Evolutionary conservation across 2,329 filamentous ascomycete species (phyloP).

Genomic region (Arthrocladium fulminans): DNA sequence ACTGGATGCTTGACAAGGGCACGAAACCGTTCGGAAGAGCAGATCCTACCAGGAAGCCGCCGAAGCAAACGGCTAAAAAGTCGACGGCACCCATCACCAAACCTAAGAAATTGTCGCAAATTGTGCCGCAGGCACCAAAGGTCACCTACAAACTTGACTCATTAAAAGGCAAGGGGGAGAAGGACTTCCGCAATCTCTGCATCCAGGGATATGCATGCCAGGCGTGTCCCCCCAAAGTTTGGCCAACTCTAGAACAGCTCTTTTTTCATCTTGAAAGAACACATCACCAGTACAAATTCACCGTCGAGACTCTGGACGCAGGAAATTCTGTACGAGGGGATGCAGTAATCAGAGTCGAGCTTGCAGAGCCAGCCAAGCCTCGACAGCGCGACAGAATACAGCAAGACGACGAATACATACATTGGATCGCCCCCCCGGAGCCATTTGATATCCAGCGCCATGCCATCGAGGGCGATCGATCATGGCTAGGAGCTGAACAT

Average conservation of each 20-base stretch:
- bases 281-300: slow-evolving; percentile 19
- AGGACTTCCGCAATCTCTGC: slow-evolving; percentile 3
- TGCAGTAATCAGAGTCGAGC: neutral
- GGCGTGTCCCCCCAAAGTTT: slow-evolving; percentile 12
- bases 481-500: slow-evolving; percentile 12
- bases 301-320: neutral
- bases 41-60: neutral
- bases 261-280: slow-evolving; percentile 19
- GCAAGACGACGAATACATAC: slow-evolving; percentile 1
- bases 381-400: neutral
- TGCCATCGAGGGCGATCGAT: slow-evolving; percentile 15
- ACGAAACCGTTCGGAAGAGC: slow-evolving; percentile 1
- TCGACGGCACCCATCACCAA: neutral
- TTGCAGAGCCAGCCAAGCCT: neutral
- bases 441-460: slow-evolving; percentile 18
- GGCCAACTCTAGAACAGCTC: slow-evolving; percentile 14
- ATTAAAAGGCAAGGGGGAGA: neutral
- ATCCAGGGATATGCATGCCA: slow-evolving; percentile 19
- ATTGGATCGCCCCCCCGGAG: slow-evolving; percentile 15
- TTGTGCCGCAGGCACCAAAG: neutral
- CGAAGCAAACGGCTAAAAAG: neutral
- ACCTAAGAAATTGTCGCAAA: neutral
- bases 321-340: neutral
- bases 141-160: slow-evolving; percentile 10
- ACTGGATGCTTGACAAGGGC: slow-evolving; percentile 7